Conservation (phyloP, 805 yeast genomes). For the Suhomyces kilbournensis region DNA sequence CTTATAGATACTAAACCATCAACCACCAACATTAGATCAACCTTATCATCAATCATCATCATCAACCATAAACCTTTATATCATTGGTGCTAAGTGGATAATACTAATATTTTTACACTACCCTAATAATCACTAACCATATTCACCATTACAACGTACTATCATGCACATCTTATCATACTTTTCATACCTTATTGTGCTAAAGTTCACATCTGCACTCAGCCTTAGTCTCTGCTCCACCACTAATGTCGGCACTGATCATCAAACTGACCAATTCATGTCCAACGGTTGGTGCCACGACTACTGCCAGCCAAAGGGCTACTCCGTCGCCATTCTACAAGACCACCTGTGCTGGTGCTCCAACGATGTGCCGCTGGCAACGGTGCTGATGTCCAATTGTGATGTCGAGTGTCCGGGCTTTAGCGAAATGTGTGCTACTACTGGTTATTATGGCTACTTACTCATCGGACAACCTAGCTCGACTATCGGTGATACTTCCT, state of each 20-base stretch:
- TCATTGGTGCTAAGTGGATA: too few species aligned
- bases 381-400: conserved; percentile 37
- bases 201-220: conserved; percentile 1
- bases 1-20: too few species aligned
- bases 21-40: too few species aligned
- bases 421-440: conserved; percentile 41
- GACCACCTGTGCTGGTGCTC: conserved; percentile 62
- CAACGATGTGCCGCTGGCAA: conserved; percentile 44
- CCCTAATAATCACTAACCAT: too few species aligned
- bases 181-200: not conserved
- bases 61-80: too few species aligned
- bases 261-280: conserved; percentile 22
- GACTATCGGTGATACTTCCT: too few species aligned
- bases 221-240: conserved; percentile 21
- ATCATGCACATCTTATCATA: not conserved
- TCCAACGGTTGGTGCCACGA: conserved; percentile 53
- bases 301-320: conserved; percentile 41
- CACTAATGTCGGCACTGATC: conserved; percentile 18
- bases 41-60: too few species aligned
- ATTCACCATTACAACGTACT: too few species aligned
- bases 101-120: too few species aligned
- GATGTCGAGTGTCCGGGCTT: conserved; percentile 44
- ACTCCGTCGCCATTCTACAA: conserved; percentile 53
- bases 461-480: conserved; percentile 20
- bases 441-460: conserved; percentile 55